Base-by-base conservation (phyloP, 352 stramenopile genomes). In the Phytopythium delawarense region DNA sequence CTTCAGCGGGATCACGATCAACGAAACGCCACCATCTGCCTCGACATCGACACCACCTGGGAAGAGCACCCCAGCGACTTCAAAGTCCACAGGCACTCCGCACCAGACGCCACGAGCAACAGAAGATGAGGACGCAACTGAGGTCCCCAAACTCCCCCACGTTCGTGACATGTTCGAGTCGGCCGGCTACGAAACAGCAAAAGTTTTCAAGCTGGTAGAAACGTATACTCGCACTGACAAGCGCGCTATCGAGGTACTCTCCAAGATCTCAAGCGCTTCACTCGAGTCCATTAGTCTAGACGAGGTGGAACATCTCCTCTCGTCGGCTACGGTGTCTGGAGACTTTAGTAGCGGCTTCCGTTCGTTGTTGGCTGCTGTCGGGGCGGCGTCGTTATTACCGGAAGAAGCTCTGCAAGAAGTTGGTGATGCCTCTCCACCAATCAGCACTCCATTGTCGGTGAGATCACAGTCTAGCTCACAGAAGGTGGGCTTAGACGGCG, bases 281-380 rank as follows among this genome's bases (percentile, higher is more conserved):
- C 59, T 86, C 1, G 39, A 59, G 37, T 32, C 35, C 44, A 64
- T 62, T 20, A 58, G 40, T 2, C 28, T 57, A 0, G 35, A 64
- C n/a, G 54, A 64, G 4, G 54, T 79, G 7, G 70, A 74, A 20
- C 56, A 52, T 13, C 75, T 77, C 40, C 21, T 86, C 18, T 62
- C 58, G 11, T 67, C 75, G 4, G n/a, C 82, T n/a, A 90, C 87
- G 48, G 49, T 90, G 2, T 39, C 57, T 8, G 78, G 79, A 4
- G 61, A 46, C 5, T 62, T 75, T 13, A 83, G 79, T 55, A 63
- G 59, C 7, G 58, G 72, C 11, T 87, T 88, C 56, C 78, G 78
- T 52, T 42, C 23, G 8, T 66, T 59, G 2, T 40, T 89, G 4
- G 52, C 8, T 23, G 54, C 49, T 25, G 35, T 76, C 37, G 79